Percentiles rank a stretch among this genome's conserved stretches.
Conservation (phyloP, 169 alveolate genomes). For the Cryptosporidium sp. region DNA sequence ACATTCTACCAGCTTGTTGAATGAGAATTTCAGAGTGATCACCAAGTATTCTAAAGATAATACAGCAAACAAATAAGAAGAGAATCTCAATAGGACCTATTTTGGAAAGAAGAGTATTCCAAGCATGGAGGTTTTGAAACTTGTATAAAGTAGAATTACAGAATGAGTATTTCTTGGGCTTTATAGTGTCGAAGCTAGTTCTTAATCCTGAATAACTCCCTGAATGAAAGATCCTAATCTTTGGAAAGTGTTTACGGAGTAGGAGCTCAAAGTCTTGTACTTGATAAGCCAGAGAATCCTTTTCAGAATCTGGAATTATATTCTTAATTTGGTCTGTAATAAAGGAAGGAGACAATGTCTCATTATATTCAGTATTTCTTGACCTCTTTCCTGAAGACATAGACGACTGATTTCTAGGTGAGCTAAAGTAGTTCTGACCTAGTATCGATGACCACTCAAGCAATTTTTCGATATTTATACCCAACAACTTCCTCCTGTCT, state of each 20-base stretch:
- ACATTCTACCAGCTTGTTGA: constrained; percentile 64
- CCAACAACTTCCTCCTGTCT: neutral
- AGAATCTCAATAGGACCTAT: constrained; percentile 60
- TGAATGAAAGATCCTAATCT: neutral
- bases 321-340: neutral
- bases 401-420: constrained; percentile 8
- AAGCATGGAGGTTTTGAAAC: constrained; percentile 1
- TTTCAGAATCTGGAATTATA: neutral
- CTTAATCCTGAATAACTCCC: neutral
- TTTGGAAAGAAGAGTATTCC: constrained; percentile 32
- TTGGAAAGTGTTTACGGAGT: constrained; percentile 32
- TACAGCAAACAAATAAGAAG: constrained; percentile 24
- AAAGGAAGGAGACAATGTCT: neutral
- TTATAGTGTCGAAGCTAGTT: neutral
- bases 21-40: neutral
- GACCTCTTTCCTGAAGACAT: constrained; percentile 6
- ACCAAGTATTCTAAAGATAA: constrained; percentile 1
- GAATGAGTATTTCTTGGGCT: neutral
- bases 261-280: constrained; percentile 27
- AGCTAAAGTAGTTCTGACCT: constrained; percentile 8
- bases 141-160: neutral
- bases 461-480: constrained; percentile 4
- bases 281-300: neutral
- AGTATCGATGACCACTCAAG: constrained; percentile 34
- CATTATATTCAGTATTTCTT: neutral